Percentiles rank a stretch among this genome's conserved stretches.
phyloP scores from a whole-genome alignment of 1,284 basidiomycete species.

The Boletus holoroseus region DNA sequence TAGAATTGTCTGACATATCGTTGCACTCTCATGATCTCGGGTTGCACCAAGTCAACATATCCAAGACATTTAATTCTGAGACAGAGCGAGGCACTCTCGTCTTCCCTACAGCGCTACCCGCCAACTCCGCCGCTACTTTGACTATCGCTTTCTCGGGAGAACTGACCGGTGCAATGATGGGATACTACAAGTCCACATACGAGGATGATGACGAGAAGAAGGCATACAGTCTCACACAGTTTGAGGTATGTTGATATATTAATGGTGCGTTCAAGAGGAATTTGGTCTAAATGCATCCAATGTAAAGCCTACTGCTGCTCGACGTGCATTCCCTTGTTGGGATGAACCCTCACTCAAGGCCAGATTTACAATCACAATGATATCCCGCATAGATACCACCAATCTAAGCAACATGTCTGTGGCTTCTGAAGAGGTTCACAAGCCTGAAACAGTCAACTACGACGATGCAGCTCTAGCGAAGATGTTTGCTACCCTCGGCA shows the following conservation, averaged over 20 bases:
- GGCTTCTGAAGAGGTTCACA: slow-evolving; percentile 48
- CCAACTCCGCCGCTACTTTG: slow-evolving; percentile 59
- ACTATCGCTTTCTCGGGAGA: slow-evolving; percentile 60
- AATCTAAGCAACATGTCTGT: slow-evolving; percentile 86
- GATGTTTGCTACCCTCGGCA: slow-evolving; percentile 36
- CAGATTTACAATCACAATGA: slow-evolving; percentile 77
- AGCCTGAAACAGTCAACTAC: slow-evolving; percentile 27
- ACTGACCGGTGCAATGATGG: slow-evolving; percentile 66
- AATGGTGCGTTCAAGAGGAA: neutral
- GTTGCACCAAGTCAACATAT: slow-evolving; percentile 45
- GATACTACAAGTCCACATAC: slow-evolving; percentile 63
- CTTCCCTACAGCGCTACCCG: slow-evolving; percentile 52
- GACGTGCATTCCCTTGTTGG: slow-evolving; percentile 84
- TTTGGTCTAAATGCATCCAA: slow-evolving; percentile 28
- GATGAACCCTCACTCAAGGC: slow-evolving; percentile 94
- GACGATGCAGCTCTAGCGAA: slow-evolving; percentile 33
- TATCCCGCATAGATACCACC: slow-evolving; percentile 74
- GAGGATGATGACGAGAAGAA: slow-evolving; percentile 52
- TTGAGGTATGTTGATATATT: slow-evolving; percentile 47
- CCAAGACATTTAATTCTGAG: slow-evolving; percentile 52
- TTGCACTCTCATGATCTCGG: slow-evolving; percentile 58
- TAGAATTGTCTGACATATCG: slow-evolving; percentile 65
- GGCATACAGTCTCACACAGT: slow-evolving; percentile 79
- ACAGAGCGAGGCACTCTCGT: slow-evolving; percentile 61
- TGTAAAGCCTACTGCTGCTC: slow-evolving; percentile 78